phyloP scores from a whole-genome alignment of 495 filamentous ascomycete species.

The Penicillium alfredii region DNA sequence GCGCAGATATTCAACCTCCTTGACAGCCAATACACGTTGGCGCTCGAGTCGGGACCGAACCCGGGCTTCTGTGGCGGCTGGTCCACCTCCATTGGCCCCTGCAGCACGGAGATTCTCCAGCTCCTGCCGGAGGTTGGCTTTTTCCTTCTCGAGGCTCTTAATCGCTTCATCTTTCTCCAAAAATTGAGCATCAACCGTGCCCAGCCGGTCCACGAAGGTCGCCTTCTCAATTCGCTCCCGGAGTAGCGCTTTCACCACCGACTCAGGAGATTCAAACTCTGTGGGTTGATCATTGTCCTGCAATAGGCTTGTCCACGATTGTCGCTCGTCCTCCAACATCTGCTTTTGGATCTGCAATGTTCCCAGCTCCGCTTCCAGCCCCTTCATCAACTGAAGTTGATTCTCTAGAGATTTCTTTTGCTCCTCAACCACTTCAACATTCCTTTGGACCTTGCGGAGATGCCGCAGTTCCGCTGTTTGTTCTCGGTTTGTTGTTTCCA shows the following conservation, averaged over 20 bases:
- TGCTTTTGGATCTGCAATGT: slow-evolving; percentile 78
- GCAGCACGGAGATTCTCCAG: slow-evolving; percentile 59
- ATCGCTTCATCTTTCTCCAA: slow-evolving; percentile 75
- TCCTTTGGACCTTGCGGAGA: slow-evolving; percentile 70
- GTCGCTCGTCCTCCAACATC: slow-evolving; percentile 79
- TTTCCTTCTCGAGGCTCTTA: slow-evolving; percentile 63
- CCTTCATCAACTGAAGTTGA: slow-evolving; percentile 67
- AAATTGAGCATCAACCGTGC: slow-evolving; percentile 71
- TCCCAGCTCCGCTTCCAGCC: slow-evolving; percentile 64
- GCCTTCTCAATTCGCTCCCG: slow-evolving; percentile 74
- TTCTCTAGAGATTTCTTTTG: slow-evolving; percentile 82
- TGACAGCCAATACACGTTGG: slow-evolving; percentile 75
- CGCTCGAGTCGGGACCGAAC: slow-evolving; percentile 71
- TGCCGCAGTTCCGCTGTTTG: slow-evolving; percentile 75
- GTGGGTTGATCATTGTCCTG: slow-evolving; percentile 57
- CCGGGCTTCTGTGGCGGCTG: slow-evolving; percentile 42
- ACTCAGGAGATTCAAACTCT: slow-evolving; percentile 83
- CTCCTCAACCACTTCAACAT: slow-evolving; percentile 90
- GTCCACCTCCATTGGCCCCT: slow-evolving; percentile 27
- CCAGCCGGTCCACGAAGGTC: slow-evolving; percentile 68
- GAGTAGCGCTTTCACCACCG: slow-evolving; percentile 77
- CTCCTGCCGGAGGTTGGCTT: slow-evolving; percentile 51
- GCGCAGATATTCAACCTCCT: slow-evolving; percentile 90
- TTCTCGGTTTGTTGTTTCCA: slow-evolving; percentile 75
- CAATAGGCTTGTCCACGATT: slow-evolving; percentile 82